Evolutionary conservation across 768 basidiomycete species (phyloP).

Genomic region (Boletus rufocinnamomeus): DNA sequence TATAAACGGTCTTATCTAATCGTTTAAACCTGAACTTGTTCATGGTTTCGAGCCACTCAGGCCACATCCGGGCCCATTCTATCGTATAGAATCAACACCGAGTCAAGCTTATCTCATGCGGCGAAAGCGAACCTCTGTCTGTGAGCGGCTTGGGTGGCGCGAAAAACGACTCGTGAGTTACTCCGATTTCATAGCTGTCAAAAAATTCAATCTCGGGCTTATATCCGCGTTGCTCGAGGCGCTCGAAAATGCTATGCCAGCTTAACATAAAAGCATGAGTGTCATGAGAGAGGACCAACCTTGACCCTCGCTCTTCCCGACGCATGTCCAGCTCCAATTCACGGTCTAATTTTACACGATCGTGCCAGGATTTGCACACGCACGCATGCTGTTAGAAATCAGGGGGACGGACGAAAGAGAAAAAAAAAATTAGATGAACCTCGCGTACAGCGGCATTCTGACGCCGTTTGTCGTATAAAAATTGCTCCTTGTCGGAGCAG

Average conservation of each 20-base stretch:
- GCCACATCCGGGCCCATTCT: conserved; percentile 2
- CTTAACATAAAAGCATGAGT: too few species aligned
- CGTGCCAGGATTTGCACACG: neutral
- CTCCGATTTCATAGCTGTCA: neutral
- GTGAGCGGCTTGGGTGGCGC: neutral
- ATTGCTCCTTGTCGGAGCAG: neutral
- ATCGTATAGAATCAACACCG: neutral
- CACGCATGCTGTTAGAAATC: neutral
- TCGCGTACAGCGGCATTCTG: neutral
- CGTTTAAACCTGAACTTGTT: neutral
- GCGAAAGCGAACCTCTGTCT: conserved; percentile 1
- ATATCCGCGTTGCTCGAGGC: neutral
- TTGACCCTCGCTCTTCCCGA: neutral
- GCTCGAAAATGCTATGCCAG: neutral
- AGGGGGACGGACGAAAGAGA: too few species aligned
- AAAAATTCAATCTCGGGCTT: neutral
- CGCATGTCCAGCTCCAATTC: neutral
- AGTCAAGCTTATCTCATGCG: neutral
- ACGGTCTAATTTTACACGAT: neutral
- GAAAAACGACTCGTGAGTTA: neutral
- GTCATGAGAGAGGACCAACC: neutral
- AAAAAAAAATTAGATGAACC: neutral
- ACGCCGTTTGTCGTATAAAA: neutral
- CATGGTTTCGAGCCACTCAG: neutral
- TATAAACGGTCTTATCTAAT: neutral